Evolutionary conservation across 1,284 basidiomycete species (phyloP), one percentile per base, ranked within the genome.

Genomic region (Polyporus tsugae): DNA sequence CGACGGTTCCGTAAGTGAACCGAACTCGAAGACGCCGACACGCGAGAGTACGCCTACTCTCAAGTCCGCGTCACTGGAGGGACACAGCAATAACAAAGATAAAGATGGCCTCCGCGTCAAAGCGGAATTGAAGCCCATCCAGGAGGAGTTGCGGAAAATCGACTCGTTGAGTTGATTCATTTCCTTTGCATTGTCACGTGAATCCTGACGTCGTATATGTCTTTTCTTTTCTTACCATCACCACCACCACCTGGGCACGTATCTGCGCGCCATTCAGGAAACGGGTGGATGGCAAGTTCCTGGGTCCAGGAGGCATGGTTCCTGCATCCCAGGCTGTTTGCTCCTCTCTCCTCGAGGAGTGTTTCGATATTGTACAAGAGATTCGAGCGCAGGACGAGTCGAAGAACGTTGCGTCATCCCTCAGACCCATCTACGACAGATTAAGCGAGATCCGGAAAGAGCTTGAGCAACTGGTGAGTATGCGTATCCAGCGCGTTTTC

Each of bases 311-410:
- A 22, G 97, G 96, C 52, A 92, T 89, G 53, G 93, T 98, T 0
- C 96, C 97, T 13, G 88, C 93, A 58, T 97, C 96, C 9, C 97
- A 98, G 80, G 95, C 94, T 1, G 80, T 93, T n/a, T 94, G 93
- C 74, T 91, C 91, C 0, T 97, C 97, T 1, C 83, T 99, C 38
- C 85, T 99, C 13, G 97, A 99, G 80, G 95, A 97, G 76, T 98
- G 96, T 79, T 99, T 99, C 80, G 97, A 99, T 68, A 95, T 99
- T 70, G 87, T 91, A 55, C 96, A 99, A 81, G 97, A 99, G 80
- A 96, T 99, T 82, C 94, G 95, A 73, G 96, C 97, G 3, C 88
- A 95, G 72, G 95, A 98, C 75, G 95, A 97, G 57, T 95, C 94
- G 63, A 97, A 96, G 81, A 90, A 96, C 75, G 95, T 98, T 52